Percentiles rank a stretch among this genome's conserved stretches.
Conservation (phyloP, 108 stramenopile genomes). For the Pseudonitzschia multiseries region DNA sequence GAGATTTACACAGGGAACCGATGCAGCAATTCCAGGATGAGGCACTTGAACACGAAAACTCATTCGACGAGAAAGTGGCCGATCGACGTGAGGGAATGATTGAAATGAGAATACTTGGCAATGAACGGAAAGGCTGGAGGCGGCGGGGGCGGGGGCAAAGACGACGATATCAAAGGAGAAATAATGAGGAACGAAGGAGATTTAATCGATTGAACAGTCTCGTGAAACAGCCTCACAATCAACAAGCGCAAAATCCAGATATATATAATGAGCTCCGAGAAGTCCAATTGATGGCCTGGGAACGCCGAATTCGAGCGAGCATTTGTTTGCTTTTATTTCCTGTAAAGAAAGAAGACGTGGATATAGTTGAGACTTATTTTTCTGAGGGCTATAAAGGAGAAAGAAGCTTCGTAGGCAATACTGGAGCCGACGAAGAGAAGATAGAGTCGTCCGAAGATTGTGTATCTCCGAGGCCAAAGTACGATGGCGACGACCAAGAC, state of each 20-base stretch:
- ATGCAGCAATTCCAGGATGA: neutral
- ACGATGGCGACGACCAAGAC: neutral
- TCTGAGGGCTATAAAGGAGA: conserved; percentile 35
- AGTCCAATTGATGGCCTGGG: conserved; percentile 75
- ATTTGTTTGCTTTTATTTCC: conserved; percentile 75
- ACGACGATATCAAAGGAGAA: conserved; percentile 8
- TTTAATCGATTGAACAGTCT: conserved; percentile 9
- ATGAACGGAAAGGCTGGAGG: conserved; percentile 5
- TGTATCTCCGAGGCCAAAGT: neutral
- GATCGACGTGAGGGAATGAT: conserved; percentile 1
- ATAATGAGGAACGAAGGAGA: conserved; percentile 11
- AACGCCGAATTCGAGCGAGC: conserved; percentile 69
- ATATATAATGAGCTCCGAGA: conserved; percentile 58
- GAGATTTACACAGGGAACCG: conserved; percentile 30
- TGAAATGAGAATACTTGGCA: neutral
- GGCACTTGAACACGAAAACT: neutral
- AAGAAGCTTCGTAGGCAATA: conserved; percentile 8
- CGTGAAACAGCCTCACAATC: conserved; percentile 20
- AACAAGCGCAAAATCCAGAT: conserved; percentile 6
- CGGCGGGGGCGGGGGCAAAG: neutral
- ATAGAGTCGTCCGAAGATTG: neutral
- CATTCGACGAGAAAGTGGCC: conserved; percentile 10
- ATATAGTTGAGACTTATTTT: conserved; percentile 70
- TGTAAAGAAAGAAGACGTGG: conserved; percentile 71
- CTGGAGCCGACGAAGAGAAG: conserved; percentile 6